Conservation (phyloP, 345 rosid genomes). For the Orychophragmus violaceus region DNA sequence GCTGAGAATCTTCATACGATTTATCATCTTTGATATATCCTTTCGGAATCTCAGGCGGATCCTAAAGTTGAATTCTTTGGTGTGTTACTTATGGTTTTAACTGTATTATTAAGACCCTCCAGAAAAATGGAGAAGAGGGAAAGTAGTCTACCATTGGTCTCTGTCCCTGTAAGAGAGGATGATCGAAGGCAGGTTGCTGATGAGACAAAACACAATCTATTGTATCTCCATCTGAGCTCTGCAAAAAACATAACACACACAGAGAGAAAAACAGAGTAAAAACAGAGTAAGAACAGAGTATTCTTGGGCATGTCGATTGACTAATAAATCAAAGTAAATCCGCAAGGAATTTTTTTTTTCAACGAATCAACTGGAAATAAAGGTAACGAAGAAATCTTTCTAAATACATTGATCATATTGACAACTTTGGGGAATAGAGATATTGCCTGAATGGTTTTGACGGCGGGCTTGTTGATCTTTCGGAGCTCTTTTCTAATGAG, state of each 20-base stretch:
- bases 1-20: slow-evolving; percentile 48
- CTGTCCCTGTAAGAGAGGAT: slow-evolving; percentile 61
- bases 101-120: not conserved
- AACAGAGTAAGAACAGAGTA: too few relatives aligned
- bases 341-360: not conserved
- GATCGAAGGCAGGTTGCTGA: slow-evolving; percentile 91
- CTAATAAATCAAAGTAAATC: slow-evolving; percentile 2
- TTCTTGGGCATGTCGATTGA: not conserved
- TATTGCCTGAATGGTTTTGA: slow-evolving; percentile 75
- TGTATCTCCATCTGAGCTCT: slow-evolving; percentile 88
- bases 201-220: slow-evolving; percentile 79
- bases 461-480: slow-evolving; percentile 83
- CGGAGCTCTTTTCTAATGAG: slow-evolving; percentile 51
- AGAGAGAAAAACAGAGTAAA: not conserved
- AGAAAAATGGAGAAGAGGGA: not conserved
- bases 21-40: slow-evolving; percentile 33
- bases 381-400: not conserved
- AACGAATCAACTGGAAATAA: not conserved
- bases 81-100: too few relatives aligned
- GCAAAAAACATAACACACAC: slow-evolving; percentile 22
- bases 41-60: slow-evolving; percentile 63
- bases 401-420: not conserved
- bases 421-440: not conserved
- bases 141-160: slow-evolving; percentile 51
- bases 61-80: slow-evolving; percentile 35